Evolutionary conservation across 2,329 filamentous ascomycete species (phyloP).

Genomic region (Penicillium decumbens): DNA sequence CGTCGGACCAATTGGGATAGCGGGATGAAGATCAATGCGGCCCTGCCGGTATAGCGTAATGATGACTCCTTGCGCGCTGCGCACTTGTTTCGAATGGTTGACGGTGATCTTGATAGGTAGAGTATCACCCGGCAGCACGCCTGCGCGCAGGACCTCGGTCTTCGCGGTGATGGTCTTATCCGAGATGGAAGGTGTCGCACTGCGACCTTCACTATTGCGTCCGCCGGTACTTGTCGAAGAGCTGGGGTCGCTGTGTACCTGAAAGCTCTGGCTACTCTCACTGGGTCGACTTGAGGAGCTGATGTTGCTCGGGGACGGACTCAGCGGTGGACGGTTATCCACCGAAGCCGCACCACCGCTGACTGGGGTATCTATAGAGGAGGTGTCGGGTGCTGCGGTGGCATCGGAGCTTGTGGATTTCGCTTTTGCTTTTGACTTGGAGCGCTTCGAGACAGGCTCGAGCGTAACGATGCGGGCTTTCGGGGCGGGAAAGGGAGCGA

Average conservation of each 20-base stretch:
- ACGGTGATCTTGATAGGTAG: conserved; percentile 76
- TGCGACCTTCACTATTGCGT: conserved; percentile 48
- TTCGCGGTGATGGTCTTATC: conserved; percentile 81
- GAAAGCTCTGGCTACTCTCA: conserved; percentile 58
- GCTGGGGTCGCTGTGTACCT: conserved; percentile 46
- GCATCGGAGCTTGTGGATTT: conserved; percentile 44
- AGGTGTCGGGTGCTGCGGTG: conserved; percentile 40
- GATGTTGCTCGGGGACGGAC: conserved; percentile 59
- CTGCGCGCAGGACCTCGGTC: conserved; percentile 74
- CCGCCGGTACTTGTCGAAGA: conserved; percentile 35
- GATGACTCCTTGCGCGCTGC: conserved; percentile 88
- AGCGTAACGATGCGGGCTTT: conserved; percentile 79
- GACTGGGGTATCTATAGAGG: conserved; percentile 45
- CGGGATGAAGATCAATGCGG: conserved; percentile 74
- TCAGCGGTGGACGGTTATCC: conserved; percentile 42
- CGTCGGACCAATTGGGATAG: conserved; percentile 55
- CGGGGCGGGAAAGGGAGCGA: conserved; percentile 68
- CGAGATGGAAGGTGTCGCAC: conserved; percentile 52
- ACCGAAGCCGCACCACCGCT: conserved; percentile 27
- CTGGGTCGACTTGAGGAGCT: conserved; percentile 68
- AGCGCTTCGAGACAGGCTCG: conserved; percentile 73
- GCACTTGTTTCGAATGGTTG: conserved; percentile 81
- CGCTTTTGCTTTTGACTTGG: conserved; percentile 53
- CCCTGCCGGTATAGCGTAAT: conserved; percentile 88
- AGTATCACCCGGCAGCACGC: conserved; percentile 78